Conservation (phyloP, 345 rosid genomes). For the Laguncularia racemosa region DNA sequence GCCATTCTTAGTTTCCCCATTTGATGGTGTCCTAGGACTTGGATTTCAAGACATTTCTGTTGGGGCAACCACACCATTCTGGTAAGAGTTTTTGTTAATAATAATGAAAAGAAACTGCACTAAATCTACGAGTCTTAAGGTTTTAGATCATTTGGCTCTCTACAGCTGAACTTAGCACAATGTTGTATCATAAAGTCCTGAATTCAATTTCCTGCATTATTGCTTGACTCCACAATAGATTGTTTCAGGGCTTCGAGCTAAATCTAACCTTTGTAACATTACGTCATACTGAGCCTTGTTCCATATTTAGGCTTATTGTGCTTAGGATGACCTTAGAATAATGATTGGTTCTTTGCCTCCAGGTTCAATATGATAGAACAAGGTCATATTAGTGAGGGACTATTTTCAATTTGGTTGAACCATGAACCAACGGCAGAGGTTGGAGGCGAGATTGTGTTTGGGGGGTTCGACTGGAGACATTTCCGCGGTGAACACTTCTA, state of each 20-base stretch:
- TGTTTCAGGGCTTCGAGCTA: not conserved
- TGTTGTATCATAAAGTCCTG: too few species aligned
- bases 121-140: too few species aligned
- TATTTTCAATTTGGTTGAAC: slow-evolving; percentile 55
- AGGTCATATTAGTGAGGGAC: slow-evolving; percentile 32
- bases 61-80: slow-evolving; percentile 38
- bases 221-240: not conserved
- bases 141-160: too few species aligned
- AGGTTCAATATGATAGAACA: slow-evolving; percentile 50
- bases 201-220: not conserved
- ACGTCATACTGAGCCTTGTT: too few species aligned
- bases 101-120: not conserved
- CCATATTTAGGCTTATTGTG: too few species aligned
- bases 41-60: slow-evolving; percentile 32
- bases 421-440: slow-evolving; percentile 23
- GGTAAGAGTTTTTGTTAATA: slow-evolving; percentile 24
- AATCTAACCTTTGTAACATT: too few species aligned
- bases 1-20: slow-evolving; percentile 29
- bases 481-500: slow-evolving; percentile 46
- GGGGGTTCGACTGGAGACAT: slow-evolving; percentile 57
- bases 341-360: not conserved
- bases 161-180: too few species aligned
- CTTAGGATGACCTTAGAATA: not conserved
- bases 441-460: slow-evolving; percentile 56
- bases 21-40: slow-evolving; percentile 49